Base-by-base conservation (phyloP, 306 rosid genomes). In the Medicago lupulina region DNA sequence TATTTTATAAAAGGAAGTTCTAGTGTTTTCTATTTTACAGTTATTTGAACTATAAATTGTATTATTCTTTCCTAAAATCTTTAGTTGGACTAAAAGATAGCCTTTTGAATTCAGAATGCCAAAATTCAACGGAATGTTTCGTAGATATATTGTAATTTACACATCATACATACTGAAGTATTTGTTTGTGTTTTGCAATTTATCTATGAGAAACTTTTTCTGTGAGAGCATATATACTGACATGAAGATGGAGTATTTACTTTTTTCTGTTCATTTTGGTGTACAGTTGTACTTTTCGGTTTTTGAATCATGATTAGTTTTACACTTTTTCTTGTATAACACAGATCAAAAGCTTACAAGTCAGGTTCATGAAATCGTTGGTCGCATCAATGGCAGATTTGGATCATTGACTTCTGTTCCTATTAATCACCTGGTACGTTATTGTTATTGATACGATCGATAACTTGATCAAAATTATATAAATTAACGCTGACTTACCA, bases 331-430 rank as follows among this genome's bases (percentile, higher is more conserved):
- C 39, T 50, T 85, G 63, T 81, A 69, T 7, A 84, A 75, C 84
- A 95, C 28, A 68, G 98, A 95, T 82, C 97, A 92, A 89, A 92
- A 87, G 88, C 98, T 95, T 75, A 87, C 98, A 11, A 92, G 97
- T 75, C 98, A 92, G 83, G 97, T 95, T 88, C 98, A 95, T 83
- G 97, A 95, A 87, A 92, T 95, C 81, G 97, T 95, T n/a, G 98
- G 96, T 68, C 97, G 98, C 75, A 95, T 95, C 75, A 95, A 95
- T 83, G 97, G 98, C 36, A 88, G 96, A 83, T 92, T 95, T 84
- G 98, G 98, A 78, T 92, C 97, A 77, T 96, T 95, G 23, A 90
- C 91, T 81, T 88, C 92, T 44, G 97, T 95, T 40, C 98, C 98
- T 47, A 88, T 95, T 82, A 97, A 92, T 82, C 98, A 95, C 81